These are phyloP conservation scores for Acer campestre DNA, from an alignment of 345 rosid genomes.

Conservation along the genomic window DNA sequence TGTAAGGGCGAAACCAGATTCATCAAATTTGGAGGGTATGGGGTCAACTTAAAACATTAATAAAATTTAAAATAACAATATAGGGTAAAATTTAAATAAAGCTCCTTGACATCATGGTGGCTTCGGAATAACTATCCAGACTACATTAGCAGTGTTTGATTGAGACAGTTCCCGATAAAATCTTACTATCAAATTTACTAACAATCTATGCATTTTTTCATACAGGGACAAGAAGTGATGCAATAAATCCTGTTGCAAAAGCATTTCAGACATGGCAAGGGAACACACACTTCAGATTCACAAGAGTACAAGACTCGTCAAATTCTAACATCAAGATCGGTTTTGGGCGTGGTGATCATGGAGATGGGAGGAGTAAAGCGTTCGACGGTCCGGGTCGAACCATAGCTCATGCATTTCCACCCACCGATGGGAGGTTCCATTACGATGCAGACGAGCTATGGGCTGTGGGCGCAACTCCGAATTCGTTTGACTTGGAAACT, in stretches of 20 bases:
- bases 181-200: too few relatives aligned
- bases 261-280: background rate
- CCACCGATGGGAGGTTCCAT: slow-evolving; percentile 9
- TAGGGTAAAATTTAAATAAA: too few relatives aligned
- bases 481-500: background rate
- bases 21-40: too few relatives aligned
- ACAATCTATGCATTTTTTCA: too few relatives aligned
- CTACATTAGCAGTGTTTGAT: too few relatives aligned
- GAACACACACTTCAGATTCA: background rate
- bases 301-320: background rate
- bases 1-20: too few relatives aligned
- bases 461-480: background rate
- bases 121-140: too few relatives aligned
- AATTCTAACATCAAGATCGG: slow-evolving; percentile 1
- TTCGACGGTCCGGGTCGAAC: slow-evolving; percentile 12
- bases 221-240: background rate
- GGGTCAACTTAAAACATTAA: too few relatives aligned
- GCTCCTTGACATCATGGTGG: too few relatives aligned
- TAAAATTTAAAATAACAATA: too few relatives aligned
- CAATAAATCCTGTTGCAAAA: background rate
- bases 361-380: background rate
- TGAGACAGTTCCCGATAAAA: too few relatives aligned
- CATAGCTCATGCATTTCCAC: slow-evolving; percentile 11
- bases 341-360: slow-evolving; percentile 10
- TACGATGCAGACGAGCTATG: slow-evolving; percentile 19